Percentiles rank a stretch among this genome's conserved stretches.
phyloP scores from a whole-genome alignment of 2,329 filamentous ascomycete genomes.

The Tolypocladium pustulatum region DNA sequence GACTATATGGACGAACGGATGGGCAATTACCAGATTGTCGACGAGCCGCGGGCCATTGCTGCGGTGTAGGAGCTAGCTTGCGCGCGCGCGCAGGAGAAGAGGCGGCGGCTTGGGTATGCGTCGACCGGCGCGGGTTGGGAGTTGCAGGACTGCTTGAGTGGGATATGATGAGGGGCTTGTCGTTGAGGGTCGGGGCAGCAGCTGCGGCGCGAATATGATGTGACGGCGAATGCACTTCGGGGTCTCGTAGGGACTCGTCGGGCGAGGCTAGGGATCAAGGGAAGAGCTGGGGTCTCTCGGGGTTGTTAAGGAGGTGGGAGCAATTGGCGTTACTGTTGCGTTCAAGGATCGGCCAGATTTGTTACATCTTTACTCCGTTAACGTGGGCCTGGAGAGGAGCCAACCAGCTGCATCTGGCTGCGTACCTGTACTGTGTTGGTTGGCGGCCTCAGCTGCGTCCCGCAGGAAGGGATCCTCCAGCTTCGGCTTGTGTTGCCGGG shows the following conservation, averaged over 20 bases:
- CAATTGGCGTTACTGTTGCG: neutral
- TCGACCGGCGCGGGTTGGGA: neutral
- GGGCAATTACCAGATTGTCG: conserved; percentile 4
- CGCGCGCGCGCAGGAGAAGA: neutral
- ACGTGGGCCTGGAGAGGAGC: neutral
- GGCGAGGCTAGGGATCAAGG: neutral
- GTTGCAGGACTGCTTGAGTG: neutral
- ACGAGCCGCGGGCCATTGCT: conserved; percentile 3
- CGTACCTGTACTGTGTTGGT: neutral
- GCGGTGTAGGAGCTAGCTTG: neutral
- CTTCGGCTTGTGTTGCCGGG: neutral
- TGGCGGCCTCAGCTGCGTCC: neutral
- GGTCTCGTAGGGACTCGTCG: neutral
- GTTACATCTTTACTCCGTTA: neutral
- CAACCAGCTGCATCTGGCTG: neutral
- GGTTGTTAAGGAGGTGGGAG: neutral
- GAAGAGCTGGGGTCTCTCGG: neutral
- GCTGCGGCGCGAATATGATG: neutral
- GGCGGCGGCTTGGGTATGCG: neutral
- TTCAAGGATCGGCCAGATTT: neutral
- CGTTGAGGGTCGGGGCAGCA: neutral
- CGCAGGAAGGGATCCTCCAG: neutral
- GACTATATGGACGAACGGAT: neutral
- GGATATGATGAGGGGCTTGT: neutral
- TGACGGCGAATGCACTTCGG: neutral